Evolutionary conservation across 306 rosid species (phyloP).

Genomic region (Quercus mongolica): DNA sequence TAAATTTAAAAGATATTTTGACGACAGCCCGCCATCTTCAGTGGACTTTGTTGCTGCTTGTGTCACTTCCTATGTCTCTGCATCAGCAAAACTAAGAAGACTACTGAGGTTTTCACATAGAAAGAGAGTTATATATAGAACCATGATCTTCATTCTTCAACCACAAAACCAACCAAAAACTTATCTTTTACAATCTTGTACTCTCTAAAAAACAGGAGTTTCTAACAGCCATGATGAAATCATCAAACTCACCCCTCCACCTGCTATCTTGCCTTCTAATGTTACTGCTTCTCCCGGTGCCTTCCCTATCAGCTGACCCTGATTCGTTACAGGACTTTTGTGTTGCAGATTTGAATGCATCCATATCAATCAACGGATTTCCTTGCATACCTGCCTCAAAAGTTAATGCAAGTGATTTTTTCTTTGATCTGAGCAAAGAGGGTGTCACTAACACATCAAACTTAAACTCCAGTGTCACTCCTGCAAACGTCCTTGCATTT

Average conservation of each 20-base stretch:
- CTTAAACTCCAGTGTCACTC: neutral
- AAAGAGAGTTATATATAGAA: neutral
- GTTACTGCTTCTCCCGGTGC: constrained; percentile 21
- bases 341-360: constrained; percentile 24
- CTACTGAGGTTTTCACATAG: neutral
- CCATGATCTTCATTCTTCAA: neutral
- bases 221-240: constrained; percentile 12
- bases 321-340: constrained; percentile 46
- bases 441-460: constrained; percentile 22
- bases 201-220: neutral
- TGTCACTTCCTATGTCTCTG: too few species aligned
- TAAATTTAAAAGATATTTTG: too few species aligned
- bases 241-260: constrained; percentile 9
- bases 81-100: neutral
- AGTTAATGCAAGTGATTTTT: constrained; percentile 34
- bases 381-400: constrained; percentile 39
- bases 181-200: too few species aligned
- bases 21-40: too few species aligned
- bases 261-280: constrained; percentile 15
- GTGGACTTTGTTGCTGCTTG: too few species aligned
- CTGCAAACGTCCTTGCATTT: constrained; percentile 33
- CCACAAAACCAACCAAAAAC: too few species aligned
- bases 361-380: constrained; percentile 32
- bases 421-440: constrained; percentile 30
- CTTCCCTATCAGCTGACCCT: constrained; percentile 30